Conservation (phyloP, 73 alveolate species). For the Uronychia binucleata region DNA sequence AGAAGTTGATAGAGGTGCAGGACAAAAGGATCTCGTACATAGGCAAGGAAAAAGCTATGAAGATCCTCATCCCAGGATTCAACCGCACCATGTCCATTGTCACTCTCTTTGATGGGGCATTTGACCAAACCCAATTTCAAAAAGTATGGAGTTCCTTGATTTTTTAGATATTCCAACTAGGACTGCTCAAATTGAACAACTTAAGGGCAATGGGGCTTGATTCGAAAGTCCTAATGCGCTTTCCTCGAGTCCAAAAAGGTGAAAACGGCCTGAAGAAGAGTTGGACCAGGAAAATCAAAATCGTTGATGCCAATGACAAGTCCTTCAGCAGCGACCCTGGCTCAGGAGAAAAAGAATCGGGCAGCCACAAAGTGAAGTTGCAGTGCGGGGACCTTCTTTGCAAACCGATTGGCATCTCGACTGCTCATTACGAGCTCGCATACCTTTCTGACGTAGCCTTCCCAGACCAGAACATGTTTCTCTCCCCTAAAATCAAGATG, state of each 20-base stretch:
- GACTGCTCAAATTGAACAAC: background rate
- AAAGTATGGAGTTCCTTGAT: no score
- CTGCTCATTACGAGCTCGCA: background rate
- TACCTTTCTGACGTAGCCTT: background rate
- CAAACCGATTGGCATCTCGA: background rate
- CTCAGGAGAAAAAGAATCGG: no score
- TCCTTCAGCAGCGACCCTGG: no score
- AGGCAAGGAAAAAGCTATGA: background rate
- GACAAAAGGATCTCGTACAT: background rate
- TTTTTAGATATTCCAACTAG: background rate
- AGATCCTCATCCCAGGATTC: background rate
- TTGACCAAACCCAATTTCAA: background rate
- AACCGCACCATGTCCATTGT: background rate
- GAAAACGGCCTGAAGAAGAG: background rate
- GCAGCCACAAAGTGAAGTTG: no score
- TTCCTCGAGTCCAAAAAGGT: background rate
- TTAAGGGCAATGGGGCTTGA: background rate
- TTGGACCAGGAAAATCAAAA: background rate
- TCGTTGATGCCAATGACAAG: no score
- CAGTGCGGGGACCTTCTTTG: no score
- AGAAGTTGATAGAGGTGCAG: background rate
- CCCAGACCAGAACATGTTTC: background rate
- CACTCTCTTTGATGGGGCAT: background rate
- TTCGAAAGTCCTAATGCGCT: background rate
- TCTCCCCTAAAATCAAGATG: background rate